Percentiles rank a stretch among this genome's conserved stretches.
Evolutionary conservation across 208 protist genomes (phyloP).

Genomic region (Strigomonas galati): DNA sequence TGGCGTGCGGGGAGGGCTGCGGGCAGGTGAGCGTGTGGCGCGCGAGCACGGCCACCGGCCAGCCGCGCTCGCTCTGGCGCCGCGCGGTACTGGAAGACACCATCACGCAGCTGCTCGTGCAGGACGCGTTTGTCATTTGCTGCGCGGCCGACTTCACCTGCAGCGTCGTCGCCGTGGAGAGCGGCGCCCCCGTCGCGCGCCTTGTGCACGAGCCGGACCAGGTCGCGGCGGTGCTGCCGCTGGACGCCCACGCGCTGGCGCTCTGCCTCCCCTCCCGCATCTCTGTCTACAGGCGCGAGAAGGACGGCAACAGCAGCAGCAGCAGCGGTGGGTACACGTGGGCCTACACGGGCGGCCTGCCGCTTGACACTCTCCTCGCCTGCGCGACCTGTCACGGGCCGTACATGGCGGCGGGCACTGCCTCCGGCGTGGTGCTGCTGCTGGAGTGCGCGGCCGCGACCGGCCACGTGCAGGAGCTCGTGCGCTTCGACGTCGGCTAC

Average conservation of each 20-base stretch:
- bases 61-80: conserved; percentile 39
- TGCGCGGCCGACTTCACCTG: conserved; percentile 59
- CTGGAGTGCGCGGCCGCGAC: conserved; percentile 30
- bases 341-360: conserved; percentile 20
- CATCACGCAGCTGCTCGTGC: conserved; percentile 38
- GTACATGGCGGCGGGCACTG: conserved; percentile 59
- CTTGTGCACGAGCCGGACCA: conserved; percentile 29
- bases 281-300: conserved; percentile 22
- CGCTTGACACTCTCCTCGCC: conserved; percentile 32
- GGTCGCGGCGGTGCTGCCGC: conserved; percentile 32
- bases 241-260: conserved; percentile 15
- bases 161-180: conserved; percentile 40
- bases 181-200: conserved; percentile 33
- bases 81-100: conserved; percentile 44
- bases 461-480: conserved; percentile 40
- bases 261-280: conserved; percentile 35
- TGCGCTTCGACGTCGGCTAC: conserved; percentile 83
- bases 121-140: conserved; percentile 50
- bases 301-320: neutral
- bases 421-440: conserved; percentile 70
- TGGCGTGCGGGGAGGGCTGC: conserved; percentile 71
- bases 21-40: conserved; percentile 71
- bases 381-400: conserved; percentile 54
- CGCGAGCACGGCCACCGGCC: neutral
- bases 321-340: conserved; percentile 17